These are phyloP conservation scores for Aureobasidium sp. DNA, from an alignment of 2,329 filamentous ascomycete genomes.

Conservation along the genomic window DNA sequence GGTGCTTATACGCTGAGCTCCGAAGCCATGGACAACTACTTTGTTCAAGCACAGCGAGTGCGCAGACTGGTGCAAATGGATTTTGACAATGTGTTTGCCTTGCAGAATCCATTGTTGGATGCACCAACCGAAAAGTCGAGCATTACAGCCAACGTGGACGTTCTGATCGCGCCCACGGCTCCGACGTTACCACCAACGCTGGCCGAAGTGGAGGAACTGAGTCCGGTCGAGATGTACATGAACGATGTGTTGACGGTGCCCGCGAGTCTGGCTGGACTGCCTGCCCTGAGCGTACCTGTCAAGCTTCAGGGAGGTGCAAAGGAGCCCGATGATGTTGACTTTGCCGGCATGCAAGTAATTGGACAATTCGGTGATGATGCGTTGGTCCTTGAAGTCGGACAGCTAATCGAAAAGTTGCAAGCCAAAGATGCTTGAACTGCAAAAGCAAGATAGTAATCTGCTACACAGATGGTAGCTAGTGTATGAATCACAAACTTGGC, in stretches of 20 bases:
- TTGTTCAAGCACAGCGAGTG: slow-evolving; percentile 85
- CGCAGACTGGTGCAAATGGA: slow-evolving; percentile 76
- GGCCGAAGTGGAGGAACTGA: slow-evolving; percentile 48
- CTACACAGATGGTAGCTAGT: neutral
- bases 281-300: slow-evolving; percentile 76
- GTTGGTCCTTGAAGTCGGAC: slow-evolving; percentile 53
- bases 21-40: slow-evolving; percentile 90
- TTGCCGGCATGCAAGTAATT: slow-evolving; percentile 64
- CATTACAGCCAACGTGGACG: slow-evolving; percentile 56
- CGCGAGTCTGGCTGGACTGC: slow-evolving; percentile 83
- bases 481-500: neutral
- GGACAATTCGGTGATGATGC: slow-evolving; percentile 76
- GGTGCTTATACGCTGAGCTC: slow-evolving; percentile 88
- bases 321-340: slow-evolving; percentile 30
- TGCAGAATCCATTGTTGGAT: slow-evolving; percentile 59
- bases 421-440: neutral
- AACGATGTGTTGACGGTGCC: slow-evolving; percentile 96
- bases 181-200: slow-evolving; percentile 66
- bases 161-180: slow-evolving; percentile 80
- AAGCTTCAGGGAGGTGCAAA: slow-evolving; percentile 15
- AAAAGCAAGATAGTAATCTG: neutral
- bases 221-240: slow-evolving; percentile 68
- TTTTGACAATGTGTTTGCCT: slow-evolving; percentile 71
- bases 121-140: neutral
- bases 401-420: slow-evolving; percentile 33